phyloP scores from a whole-genome alignment of 208 protist genomes.

The Trypanosomatidae sp. region DNA sequence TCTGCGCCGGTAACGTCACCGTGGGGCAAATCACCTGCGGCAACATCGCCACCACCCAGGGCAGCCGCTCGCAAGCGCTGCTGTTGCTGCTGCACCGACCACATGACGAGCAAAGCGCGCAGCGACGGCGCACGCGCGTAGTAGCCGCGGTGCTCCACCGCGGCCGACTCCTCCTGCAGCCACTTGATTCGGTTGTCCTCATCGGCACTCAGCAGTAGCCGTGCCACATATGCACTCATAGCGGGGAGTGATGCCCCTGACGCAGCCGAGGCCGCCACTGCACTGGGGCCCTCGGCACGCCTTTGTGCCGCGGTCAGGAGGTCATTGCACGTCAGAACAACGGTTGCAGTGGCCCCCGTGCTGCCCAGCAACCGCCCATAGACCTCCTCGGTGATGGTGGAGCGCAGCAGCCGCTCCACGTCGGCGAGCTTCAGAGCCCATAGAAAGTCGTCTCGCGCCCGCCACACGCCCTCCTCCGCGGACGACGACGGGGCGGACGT shows the following conservation, averaged over 20 bases:
- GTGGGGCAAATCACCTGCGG: not conserved
- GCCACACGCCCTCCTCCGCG: conserved; percentile 26
- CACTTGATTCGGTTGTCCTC: conserved; percentile 79
- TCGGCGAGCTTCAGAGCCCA: conserved; percentile 60
- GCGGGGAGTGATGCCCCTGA: not conserved
- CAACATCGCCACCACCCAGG: not conserved
- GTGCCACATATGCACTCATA: conserved; percentile 29
- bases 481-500: not conserved
- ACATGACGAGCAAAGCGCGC: conserved; percentile 70
- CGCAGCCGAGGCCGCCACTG: not conserved
- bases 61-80: conserved; percentile 10
- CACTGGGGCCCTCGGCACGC: not conserved
- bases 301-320: conserved; percentile 5
- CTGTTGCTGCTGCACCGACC: conserved; percentile 27
- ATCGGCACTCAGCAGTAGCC: conserved; percentile 59
- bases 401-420: conserved; percentile 33
- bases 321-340: conserved; percentile 25
- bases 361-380: conserved; percentile 38
- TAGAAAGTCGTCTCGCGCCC: conserved; percentile 56
- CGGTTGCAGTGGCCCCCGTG: not conserved
- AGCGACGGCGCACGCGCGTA: conserved; percentile 72
- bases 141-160: conserved; percentile 32
- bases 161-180: conserved; percentile 61
- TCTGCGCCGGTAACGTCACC: not conserved
- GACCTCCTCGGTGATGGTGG: conserved; percentile 15